Evolutionary conservation across 345 rosid genomes (phyloP), one percentile per base, ranked within the genome.

Genomic region (Rhodomyrtus tomentosa): DNA sequence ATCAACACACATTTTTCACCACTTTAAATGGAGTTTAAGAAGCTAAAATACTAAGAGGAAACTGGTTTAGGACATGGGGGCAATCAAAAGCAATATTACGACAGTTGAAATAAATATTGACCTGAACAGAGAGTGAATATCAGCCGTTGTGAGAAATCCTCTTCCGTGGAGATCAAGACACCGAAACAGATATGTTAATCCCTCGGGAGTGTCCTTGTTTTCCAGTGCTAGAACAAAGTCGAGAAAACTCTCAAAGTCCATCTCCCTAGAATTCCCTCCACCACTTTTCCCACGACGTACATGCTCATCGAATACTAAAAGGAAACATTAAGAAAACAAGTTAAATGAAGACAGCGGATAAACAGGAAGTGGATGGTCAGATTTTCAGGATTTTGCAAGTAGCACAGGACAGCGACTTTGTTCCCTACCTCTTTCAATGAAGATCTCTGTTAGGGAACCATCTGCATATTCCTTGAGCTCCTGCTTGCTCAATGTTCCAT

Each of bases 51-150:
- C 36, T 21, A 10, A 48, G 20, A 48, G 15, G 36, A 62, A 83
- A 42, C 52, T 10, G 36, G 40, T 58, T 68, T 36, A 68, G 45
- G 13, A 68, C 2, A 4, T 68, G 11, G 79, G 13, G 36, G 25
- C 51, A 29, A 83, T 27, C n/a, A 52, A 68, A 24, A 53, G 84
- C 74, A 81, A 83, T 27, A 80, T 50, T 50, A 84, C 6, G 27
- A 58, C 32, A 55, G 55, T 32, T 53, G 54, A 5, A 20, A 22
- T 48, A 51, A 55, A 15, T 73, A 45, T 82, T 86, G 83, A 95
- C 99, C 99, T 96, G 99, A 98, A 98, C 89, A 98, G 98, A 40
- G 98, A 90, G 90, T 98, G 99, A 85, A 98, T 98, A 92, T 98
- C 99, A 76, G 98, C 99, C 0, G 98, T 94, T 24, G 96, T 96